These are phyloP conservation scores for Mycena alexandri DNA, from an alignment of 768 basidiomycete genomes.

Conservation along the genomic window DNA sequence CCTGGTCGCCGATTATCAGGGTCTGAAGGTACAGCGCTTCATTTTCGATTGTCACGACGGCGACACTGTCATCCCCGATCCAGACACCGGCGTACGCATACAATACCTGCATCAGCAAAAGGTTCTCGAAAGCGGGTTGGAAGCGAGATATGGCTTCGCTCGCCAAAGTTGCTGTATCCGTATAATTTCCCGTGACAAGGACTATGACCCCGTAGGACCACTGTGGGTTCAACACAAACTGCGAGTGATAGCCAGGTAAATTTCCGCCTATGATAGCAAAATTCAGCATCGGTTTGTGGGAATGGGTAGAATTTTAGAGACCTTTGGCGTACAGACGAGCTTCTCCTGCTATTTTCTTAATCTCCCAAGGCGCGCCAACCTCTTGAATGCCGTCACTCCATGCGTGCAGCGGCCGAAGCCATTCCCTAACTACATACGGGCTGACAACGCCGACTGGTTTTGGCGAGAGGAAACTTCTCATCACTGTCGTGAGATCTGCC, in stretches of 20 bases:
- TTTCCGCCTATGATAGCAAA: constrained; percentile 48
- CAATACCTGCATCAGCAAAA: constrained; percentile 45
- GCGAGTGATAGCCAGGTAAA: constrained; percentile 54
- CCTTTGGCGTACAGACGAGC: constrained; percentile 51
- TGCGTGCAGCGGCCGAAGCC: constrained; percentile 54
- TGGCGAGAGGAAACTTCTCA: constrained; percentile 62
- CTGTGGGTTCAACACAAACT: constrained; percentile 55
- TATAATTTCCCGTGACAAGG: constrained; percentile 53
- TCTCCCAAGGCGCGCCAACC: constrained; percentile 61
- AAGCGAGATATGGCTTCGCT: constrained; percentile 48
- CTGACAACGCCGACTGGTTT: constrained; percentile 48
- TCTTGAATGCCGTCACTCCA: constrained; percentile 54
- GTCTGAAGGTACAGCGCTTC: constrained; percentile 46
- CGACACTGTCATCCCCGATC: constrained; percentile 44
- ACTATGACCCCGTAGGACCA: constrained; percentile 57
- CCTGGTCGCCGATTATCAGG: constrained; percentile 48
- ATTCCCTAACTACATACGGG: constrained; percentile 54
- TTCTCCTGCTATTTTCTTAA: constrained; percentile 45
- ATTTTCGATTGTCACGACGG: constrained; percentile 48
- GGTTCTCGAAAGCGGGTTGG: constrained; percentile 51
- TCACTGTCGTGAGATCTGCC: constrained; percentile 57
- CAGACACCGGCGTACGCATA: constrained; percentile 51
- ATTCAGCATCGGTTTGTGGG: neutral
- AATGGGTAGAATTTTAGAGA: constrained; percentile 31
- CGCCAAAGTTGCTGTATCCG: constrained; percentile 47